Base-by-base conservation (phyloP, 2,329 filamentous ascomycete genomes). In the Fusarium sp. region DNA sequence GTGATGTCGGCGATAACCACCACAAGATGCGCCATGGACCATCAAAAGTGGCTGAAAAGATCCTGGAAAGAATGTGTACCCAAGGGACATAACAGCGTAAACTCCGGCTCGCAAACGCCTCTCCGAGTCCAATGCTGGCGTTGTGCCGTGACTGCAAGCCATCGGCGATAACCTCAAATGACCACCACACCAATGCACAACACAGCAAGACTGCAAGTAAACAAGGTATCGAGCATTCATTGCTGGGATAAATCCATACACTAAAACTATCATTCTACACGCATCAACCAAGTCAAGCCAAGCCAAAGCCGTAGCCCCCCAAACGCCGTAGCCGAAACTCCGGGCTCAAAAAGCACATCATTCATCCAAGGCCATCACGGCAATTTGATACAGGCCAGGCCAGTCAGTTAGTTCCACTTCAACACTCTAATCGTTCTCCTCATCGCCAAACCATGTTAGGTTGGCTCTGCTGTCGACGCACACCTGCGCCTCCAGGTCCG, bases 381-480 rank as follows among this genome's bases (percentile, higher is more conserved):
- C 73, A 76, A 72, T 65, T 64, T 77, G 33, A 56, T 52, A 56
- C 52, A 65, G 52, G 57, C 22, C 29, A 31, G 2, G 56, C 20
- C 33, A 31, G 5, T 6, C 50, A 27, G 5, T 43, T 7, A 43
- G 10, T 48, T 4, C 33, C 50, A n/a, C 22, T 8, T 18, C 41
- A 52, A 31, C 37, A 61, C 6, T 27, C 29, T 31, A 20, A 13
- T 52, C 18, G 35, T 20, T 43, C 41, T 45, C 16, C 39, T 82
- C 73, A 84, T 78, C 82, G 80, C 75, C 79, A 79, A 8, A 71
- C 62, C 58, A 76, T 69, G 64, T 71, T 78, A 9, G 78, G 79
- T 22, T 74, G 70, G 71, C 76, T 83, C 52, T 82, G 81, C 57
- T 79, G 78, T 37, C 81, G 78, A 27, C 80, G 78, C 48, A 81